Percentiles rank a stretch among this genome's conserved stretches.
Conservation (phyloP, 2,329 filamentous ascomycete genomes). For the Ciborinia camelliae region DNA sequence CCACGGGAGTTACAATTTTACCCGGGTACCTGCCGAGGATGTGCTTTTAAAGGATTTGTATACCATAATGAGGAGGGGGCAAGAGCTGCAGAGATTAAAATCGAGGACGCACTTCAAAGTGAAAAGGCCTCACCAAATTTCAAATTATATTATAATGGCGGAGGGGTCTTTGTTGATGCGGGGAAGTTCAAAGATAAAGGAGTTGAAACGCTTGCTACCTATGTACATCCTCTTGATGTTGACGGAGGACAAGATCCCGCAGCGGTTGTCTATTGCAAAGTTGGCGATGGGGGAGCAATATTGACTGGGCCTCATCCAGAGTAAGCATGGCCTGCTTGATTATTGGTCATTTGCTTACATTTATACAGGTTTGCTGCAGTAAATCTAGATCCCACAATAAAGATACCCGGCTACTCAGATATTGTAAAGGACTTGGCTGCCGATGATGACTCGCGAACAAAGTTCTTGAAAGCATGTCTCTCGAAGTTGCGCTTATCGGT, state of each 20-base stretch:
- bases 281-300: constrained; percentile 75
- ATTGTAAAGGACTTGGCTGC: constrained; percentile 64
- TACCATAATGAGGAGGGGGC: constrained; percentile 88
- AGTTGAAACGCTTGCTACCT: constrained; percentile 79
- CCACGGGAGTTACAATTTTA: constrained; percentile 84
- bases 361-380: constrained; percentile 69
- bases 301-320: constrained; percentile 91
- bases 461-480: constrained; percentile 77
- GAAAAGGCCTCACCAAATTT: constrained; percentile 59
- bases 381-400: constrained; percentile 68
- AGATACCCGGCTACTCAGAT: constrained; percentile 65
- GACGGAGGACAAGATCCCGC: constrained; percentile 74
- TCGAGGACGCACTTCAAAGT: constrained; percentile 55
- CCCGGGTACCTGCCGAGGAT: constrained; percentile 78
- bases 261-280: constrained; percentile 77
- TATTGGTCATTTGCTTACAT: constrained; percentile 21
- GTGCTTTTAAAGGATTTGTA: constrained; percentile 84
- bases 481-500: constrained; percentile 78
- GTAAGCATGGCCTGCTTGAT: constrained; percentile 48
- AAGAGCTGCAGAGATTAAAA: constrained; percentile 63
- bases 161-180: constrained; percentile 86
- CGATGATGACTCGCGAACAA: constrained; percentile 66
- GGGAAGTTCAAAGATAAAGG: constrained; percentile 57
- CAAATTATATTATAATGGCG: constrained; percentile 86
- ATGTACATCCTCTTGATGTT: constrained; percentile 70